Evolutionary conservation across 495 filamentous ascomycete genomes (phyloP), one percentile per base, ranked within the genome.

Genomic region (Penicillium ucsense): DNA sequence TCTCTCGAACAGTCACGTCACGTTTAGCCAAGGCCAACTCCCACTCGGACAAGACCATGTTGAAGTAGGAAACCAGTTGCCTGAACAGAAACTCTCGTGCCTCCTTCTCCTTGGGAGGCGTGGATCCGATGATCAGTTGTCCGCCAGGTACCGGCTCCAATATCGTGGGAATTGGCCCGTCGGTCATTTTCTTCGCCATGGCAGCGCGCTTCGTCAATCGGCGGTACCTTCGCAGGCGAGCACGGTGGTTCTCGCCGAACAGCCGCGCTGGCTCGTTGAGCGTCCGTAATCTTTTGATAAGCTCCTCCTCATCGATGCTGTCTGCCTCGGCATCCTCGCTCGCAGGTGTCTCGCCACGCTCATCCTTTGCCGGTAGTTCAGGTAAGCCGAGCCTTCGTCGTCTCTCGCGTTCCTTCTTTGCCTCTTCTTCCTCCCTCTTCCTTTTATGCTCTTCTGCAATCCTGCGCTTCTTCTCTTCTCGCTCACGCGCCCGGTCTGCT

Each of bases 11-110:
- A 5, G 76, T 68, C 2, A 68, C 48, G 35, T 76, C 61, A 41
- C 91, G 85, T 30, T 75, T 73, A 4, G 83, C 80, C 38, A 98
- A 74, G 35, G 89, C 88, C 30, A 66, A 44, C 53, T 86, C 83
- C 94, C 94, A 98, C 65, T 94, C 92, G 32, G 70, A 74, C 35
- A 98, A 72, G 12, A 98, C 80, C 82, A 98, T 85, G 50, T 83
- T 86, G 73, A 98, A 97, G 63, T 94, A 98, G 9, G 84, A 87
- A 4, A 84, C 84, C 46, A 98, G 74, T 67, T 98, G 92, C 1
- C 90, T 78, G 75, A 84, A 89, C 34, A 98, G 69, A 60, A 81
- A 84, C 20, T 72, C 62, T 8, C 78, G 77, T 0, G 64, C 79
- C 55, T 81, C 82, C 3, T 64, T 31, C 4, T 81, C 62, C 57